These are phyloP conservation scores for Coemansia sp. DNA, from an alignment of 192 early-diverging fungal genomes.

Conservation along the genomic window DNA sequence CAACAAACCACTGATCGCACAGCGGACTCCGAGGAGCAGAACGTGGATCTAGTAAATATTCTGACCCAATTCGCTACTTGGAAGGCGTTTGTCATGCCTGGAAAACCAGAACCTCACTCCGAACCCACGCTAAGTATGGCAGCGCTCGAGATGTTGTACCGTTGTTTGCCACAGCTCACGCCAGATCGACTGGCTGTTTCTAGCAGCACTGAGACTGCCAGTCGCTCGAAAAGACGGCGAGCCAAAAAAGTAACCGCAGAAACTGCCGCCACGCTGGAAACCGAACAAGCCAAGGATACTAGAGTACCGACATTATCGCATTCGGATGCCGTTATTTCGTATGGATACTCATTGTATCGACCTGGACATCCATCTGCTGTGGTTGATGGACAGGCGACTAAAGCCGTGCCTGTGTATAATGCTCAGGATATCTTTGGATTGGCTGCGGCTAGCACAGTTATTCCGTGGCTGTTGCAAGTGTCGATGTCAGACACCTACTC, in stretches of 20 bases:
- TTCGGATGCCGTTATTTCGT: not conserved
- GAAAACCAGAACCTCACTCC: slow-evolving; percentile 22
- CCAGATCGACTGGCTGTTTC: slow-evolving; percentile 1
- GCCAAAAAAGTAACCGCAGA: not conserved
- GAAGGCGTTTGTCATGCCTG: slow-evolving; percentile 18
- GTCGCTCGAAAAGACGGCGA: not conserved
- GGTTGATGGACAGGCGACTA: slow-evolving; percentile 8
- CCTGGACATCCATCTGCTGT: slow-evolving; percentile 5
- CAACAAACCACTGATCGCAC: not conserved
- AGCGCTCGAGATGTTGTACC: slow-evolving; percentile 28
- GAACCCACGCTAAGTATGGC: slow-evolving; percentile 24
- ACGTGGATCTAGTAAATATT: not conserved
- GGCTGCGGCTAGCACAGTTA: slow-evolving; percentile 2
- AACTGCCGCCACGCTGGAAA: not conserved
- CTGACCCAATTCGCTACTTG: slow-evolving; percentile 21
- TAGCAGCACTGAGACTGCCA: not conserved
- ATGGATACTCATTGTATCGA: slow-evolving; percentile 14
- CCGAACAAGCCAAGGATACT: not conserved
- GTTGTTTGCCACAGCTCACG: slow-evolving; percentile 17
- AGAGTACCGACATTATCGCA: not conserved
- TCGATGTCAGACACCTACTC: not conserved
- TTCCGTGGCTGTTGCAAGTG: slow-evolving; percentile 35
- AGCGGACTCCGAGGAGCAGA: not conserved
- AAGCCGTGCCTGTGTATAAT: slow-evolving; percentile 34
- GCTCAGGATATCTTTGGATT: slow-evolving; percentile 28